Evolutionary conservation across 1,139 yeast genomes (phyloP), one percentile per base, ranked within the genome.

Genomic region (Magnusiomyces suaveolens): DNA sequence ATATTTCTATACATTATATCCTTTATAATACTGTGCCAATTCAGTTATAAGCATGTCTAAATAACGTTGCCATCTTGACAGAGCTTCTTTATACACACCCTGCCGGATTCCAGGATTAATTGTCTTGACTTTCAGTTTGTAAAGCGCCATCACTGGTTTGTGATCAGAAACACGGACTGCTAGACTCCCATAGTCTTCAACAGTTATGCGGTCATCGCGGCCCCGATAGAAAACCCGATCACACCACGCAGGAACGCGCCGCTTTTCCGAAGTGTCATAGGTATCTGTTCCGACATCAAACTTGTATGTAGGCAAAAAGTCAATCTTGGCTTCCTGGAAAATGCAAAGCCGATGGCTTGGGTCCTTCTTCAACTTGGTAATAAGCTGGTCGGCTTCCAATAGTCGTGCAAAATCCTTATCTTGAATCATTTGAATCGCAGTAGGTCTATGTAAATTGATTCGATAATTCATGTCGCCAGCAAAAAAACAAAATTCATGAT

Each of bases 161-260:
- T 92, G 98, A 64, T 92, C 98, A 57, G 97, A 88, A 44, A 82
- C 73, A 44, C 71, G 69, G n/a, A 87, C 70, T 8, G 57, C 59
- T 20, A 59, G 46, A 33, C 66, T 56, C 48, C 62, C 49, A 54
- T 70, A 70, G 14, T 56, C 54, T 38, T 67, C 29, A 21, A 65
- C 60, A 3, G 52, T 25, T 43, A 68, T 56, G 21, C 60, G 56
- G 52, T 59, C 68, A n/a, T 72, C 72, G 12, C 51, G 44, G 43
- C 86, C 83, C 48, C 78, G 75, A 65, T 77, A 86, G 53, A 89
- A 75, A 48, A 88, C 81, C 66, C 97, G 75, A 68, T 92, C 98
- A 8, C 97, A 90, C 98, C 98, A 92, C 0, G 97, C 92, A 0
- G 98, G 98, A 0, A 88, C 82, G 62, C 98, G 78, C 63, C 85